These are phyloP conservation scores for Acorus gramineus DNA, from an alignment of 106 monocot species.

Conservation along the genomic window DNA sequence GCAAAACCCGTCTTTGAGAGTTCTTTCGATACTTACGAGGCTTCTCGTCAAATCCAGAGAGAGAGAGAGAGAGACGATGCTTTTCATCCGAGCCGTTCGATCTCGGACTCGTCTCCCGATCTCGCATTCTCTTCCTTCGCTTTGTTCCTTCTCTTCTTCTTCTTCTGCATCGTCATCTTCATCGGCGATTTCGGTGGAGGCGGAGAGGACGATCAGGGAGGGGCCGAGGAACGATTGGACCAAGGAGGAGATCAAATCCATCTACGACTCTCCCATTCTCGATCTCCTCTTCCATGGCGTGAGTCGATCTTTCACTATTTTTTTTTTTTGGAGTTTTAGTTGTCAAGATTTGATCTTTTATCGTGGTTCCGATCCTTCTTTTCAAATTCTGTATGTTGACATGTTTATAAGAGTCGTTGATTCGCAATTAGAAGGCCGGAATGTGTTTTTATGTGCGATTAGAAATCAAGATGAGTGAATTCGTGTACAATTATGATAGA, in stretches of 20 bases:
- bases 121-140: neutral
- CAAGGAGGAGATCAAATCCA: constrained; percentile 58
- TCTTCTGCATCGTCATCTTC: neutral
- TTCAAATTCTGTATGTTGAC: too few species aligned
- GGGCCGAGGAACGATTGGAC: constrained; percentile 83
- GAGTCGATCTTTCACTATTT: neutral
- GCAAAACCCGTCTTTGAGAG: too few species aligned
- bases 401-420: too few species aligned
- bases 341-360: neutral
- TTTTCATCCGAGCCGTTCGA: constrained; percentile 35
- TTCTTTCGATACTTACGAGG: too few species aligned
- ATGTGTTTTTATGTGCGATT: too few species aligned
- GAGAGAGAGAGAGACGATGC: constrained; percentile 14
- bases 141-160: constrained; percentile 3
- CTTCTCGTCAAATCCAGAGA: neutral
- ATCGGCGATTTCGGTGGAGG: constrained; percentile 62
- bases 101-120: constrained; percentile 7
- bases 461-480: too few species aligned
- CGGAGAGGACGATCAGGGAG: constrained; percentile 79
- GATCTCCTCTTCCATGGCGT: constrained; percentile 96
- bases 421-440: too few species aligned
- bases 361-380: neutral
- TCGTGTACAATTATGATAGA: too few species aligned
- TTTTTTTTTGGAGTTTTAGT: neutral
- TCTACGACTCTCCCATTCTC: constrained; percentile 89